These are phyloP conservation scores for Annona squamosa DNA, from an alignment of 164 flowering plant species.

Conservation along the genomic window DNA sequence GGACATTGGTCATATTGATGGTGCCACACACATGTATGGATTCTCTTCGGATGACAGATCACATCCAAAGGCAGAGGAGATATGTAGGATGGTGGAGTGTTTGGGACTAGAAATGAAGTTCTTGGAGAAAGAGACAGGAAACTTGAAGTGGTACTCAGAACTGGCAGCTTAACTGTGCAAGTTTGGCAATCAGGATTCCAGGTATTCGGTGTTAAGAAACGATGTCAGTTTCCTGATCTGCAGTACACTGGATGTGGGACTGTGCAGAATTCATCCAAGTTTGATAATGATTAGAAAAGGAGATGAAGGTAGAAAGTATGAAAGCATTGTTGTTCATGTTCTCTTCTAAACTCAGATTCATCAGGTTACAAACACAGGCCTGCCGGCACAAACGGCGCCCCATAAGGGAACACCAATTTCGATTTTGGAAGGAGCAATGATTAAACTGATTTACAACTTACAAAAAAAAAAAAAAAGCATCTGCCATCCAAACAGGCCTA, in stretches of 20 bases:
- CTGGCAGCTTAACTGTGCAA: neutral
- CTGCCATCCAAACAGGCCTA: too few relatives aligned
- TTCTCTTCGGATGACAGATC: conserved; percentile 74
- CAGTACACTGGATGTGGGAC: neutral
- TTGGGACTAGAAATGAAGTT: conserved; percentile 52
- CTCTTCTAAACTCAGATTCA: neutral
- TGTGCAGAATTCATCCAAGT: neutral
- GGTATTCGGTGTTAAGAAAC: neutral
- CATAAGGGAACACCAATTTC: too few relatives aligned
- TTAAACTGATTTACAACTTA: too few relatives aligned
- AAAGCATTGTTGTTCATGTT: neutral
- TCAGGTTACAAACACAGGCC: neutral
- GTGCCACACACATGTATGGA: conserved; percentile 44
- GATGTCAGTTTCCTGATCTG: neutral
- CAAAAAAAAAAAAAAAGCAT: too few relatives aligned
- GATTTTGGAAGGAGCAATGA: too few relatives aligned
- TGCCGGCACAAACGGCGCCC: too few relatives aligned
- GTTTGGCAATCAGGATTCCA: neutral
- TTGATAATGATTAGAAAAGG: neutral
- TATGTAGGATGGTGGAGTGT: conserved; percentile 44
- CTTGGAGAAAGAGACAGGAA: conserved; percentile 16
- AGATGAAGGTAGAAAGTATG: neutral
- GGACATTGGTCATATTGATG: conserved; percentile 44
- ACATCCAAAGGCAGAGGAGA: conserved; percentile 56
- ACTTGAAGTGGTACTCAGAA: neutral